Base-by-base conservation (phyloP, 2,329 filamentous ascomycete genomes). In the Acrodontium crateriforme region DNA sequence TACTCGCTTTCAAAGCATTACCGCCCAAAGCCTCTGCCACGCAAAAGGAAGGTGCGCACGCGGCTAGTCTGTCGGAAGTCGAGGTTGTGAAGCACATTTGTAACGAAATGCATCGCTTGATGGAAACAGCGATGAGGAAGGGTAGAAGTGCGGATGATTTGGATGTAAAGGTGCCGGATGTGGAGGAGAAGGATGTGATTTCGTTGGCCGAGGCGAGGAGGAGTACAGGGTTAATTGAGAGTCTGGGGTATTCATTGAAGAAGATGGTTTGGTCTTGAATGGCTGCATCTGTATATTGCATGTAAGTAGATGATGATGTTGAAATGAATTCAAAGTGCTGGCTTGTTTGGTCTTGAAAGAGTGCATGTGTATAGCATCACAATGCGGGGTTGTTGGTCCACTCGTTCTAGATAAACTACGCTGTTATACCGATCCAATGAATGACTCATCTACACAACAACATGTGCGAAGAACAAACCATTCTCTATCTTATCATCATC, bases 181-280 rank as follows among this genome's bases (percentile, higher is more conserved):
- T 73, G 3, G 62, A 72, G 34, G 57, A 73, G 33, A 60, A 59
- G 21, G 78, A 87, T 44, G 81, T 98, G 28, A 82, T 98, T 28
- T 81, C 75, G 14, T 53, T 92, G 29, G 73, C 72, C 2, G 84
- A 94, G 47, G 89, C 89, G 31, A 87, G 72, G 65, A 79, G 71
- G 60, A 84, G 77, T 35, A 94, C 87, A 0, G 81, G 84, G 0
- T 65, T 91, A 43, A 53, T 95, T 28, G 87, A 94, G 55, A 77
- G 87, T 51, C 57, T 91, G 46, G 82, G 84, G 2, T 84, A 95
- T 60, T 79, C 78, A 34, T 66, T 95, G 45, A 94, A 93, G 69
- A 92, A 82, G 62, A 58, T 95, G 50, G 84, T 98, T 9, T 95
- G 89, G 89, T 65, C 67, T 3, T 71, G 45, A 54, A 27, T 9